Conservation (phyloP, 2,329 filamentous ascomycete species). For the Huntiella moniliformis region DNA sequence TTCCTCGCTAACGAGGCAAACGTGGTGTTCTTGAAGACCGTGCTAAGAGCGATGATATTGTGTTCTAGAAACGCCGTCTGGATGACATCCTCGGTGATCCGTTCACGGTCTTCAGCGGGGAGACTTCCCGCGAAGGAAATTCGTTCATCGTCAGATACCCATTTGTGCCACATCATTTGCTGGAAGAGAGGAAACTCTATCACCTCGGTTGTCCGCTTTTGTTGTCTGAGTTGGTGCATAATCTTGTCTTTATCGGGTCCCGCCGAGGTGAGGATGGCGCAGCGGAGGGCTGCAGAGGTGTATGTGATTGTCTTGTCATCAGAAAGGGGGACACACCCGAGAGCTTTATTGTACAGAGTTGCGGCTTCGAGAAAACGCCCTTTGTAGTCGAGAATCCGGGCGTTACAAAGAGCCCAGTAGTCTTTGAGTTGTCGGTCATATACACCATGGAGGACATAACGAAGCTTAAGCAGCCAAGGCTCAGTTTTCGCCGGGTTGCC, state of each 20-base stretch:
- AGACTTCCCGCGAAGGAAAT: slow-evolving; percentile 66
- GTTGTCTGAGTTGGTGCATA: slow-evolving; percentile 76
- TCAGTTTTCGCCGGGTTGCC: slow-evolving; percentile 78
- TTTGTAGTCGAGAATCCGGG: slow-evolving; percentile 80
- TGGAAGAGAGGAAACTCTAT: slow-evolving; percentile 77
- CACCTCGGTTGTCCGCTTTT: slow-evolving; percentile 60
- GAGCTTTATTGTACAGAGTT: slow-evolving; percentile 74
- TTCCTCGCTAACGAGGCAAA: slow-evolving; percentile 59
- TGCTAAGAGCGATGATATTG: slow-evolving; percentile 73
- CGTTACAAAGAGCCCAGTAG: slow-evolving; percentile 80
- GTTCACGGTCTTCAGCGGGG: slow-evolving; percentile 59
- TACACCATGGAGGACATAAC: slow-evolving; percentile 51
- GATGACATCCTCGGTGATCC: no score
- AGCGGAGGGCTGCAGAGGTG: slow-evolving; percentile 72
- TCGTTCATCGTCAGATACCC: slow-evolving; percentile 68
- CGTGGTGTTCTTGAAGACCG: slow-evolving; percentile 58
- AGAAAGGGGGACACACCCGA: slow-evolving; percentile 56
- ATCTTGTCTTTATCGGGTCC: slow-evolving; percentile 67
- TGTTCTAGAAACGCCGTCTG: slow-evolving; percentile 68
- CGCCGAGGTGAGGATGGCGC: slow-evolving; percentile 79
- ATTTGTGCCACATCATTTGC: slow-evolving; percentile 89
- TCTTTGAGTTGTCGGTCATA: slow-evolving; percentile 55
- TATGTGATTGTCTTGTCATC: slow-evolving; percentile 74
- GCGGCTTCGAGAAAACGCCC: slow-evolving; percentile 77
- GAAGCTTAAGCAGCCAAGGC: slow-evolving; percentile 72